phyloP scores from a whole-genome alignment of 495 filamentous ascomycete genomes.

The Podospora conica region DNA sequence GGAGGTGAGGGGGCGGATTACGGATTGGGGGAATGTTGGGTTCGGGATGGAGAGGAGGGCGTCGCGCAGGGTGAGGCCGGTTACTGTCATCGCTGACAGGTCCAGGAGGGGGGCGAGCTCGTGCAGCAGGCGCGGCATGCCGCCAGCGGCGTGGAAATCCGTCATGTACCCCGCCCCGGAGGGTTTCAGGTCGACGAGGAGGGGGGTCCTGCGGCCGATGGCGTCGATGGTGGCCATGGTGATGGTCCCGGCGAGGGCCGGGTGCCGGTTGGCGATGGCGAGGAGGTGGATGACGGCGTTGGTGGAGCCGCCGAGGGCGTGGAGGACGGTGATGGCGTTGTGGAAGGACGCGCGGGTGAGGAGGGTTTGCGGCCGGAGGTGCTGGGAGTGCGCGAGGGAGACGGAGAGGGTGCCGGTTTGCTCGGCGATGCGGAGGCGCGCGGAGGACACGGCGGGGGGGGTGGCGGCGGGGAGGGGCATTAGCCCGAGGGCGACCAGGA shows the following conservation, averaged over 20 bases:
- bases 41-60: slow-evolving; percentile 40
- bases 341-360: slow-evolving; percentile 56
- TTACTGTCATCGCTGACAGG: slow-evolving; percentile 51
- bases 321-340: slow-evolving; percentile 62
- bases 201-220: slow-evolving; percentile 52
- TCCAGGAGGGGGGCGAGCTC: slow-evolving; percentile 52
- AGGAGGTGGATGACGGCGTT: slow-evolving; percentile 63
- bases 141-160: slow-evolving; percentile 63
- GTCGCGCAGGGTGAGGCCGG: slow-evolving; percentile 53
- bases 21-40: slow-evolving; percentile 36
- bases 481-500: slow-evolving; percentile 56
- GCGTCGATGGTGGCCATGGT: slow-evolving; percentile 53
- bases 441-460: slow-evolving; percentile 59
- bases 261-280: slow-evolving; percentile 58
- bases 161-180: slow-evolving; percentile 66
- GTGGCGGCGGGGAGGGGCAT: slow-evolving; percentile 56
- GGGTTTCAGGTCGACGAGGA: slow-evolving; percentile 62
- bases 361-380: slow-evolving; percentile 45
- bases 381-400: slow-evolving; percentile 11
- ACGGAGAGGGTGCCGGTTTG: slow-evolving; percentile 56
- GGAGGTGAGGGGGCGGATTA: slow-evolving; percentile 46
- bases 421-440: slow-evolving; percentile 57
- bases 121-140: slow-evolving; percentile 54
- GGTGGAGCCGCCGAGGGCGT: slow-evolving; percentile 64
- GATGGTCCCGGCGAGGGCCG: slow-evolving; percentile 47